phyloP scores from a whole-genome alignment of 139 green algal genomes.

The Chlamydomonas incerta region DNA sequence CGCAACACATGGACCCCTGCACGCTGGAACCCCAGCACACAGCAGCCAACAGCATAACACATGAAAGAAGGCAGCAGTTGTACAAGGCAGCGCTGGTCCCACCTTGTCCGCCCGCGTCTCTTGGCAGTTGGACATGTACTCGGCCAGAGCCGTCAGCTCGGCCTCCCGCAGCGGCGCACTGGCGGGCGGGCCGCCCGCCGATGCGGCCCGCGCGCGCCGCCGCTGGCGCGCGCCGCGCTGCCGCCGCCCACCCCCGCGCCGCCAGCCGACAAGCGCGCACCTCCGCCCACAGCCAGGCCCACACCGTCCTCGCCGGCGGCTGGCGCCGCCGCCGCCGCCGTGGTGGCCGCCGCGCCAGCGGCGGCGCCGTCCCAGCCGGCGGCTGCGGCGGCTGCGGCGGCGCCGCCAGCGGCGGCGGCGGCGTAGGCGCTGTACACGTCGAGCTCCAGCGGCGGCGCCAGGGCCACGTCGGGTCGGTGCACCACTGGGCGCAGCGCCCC shows the following conservation, averaged over 20 bases:
- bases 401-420: not conserved
- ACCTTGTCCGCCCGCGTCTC: constrained; percentile 47
- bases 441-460: constrained; percentile 14
- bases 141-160: constrained; percentile 51
- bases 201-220: not conserved
- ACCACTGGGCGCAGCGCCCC: constrained; percentile 22
- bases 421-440: constrained; percentile 24
- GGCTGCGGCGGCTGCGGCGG: not conserved
- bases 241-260: no score
- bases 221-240: not conserved
- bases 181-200: constrained; percentile 11
- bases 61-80: no score
- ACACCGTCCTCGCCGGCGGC: not conserved
- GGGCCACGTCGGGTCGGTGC: not conserved
- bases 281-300: not conserved
- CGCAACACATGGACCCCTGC: no score
- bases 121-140: constrained; percentile 46
- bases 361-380: not conserved
- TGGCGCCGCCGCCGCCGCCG: not conserved
- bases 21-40: no score
- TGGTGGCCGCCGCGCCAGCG: no score
- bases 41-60: not conserved
- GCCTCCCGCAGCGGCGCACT: constrained; percentile 32
- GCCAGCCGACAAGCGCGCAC: no score
- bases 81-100: no score